These are phyloP conservation scores for Lyophyllum decastes DNA, from an alignment of 768 basidiomycete species.

Conservation along the genomic window DNA sequence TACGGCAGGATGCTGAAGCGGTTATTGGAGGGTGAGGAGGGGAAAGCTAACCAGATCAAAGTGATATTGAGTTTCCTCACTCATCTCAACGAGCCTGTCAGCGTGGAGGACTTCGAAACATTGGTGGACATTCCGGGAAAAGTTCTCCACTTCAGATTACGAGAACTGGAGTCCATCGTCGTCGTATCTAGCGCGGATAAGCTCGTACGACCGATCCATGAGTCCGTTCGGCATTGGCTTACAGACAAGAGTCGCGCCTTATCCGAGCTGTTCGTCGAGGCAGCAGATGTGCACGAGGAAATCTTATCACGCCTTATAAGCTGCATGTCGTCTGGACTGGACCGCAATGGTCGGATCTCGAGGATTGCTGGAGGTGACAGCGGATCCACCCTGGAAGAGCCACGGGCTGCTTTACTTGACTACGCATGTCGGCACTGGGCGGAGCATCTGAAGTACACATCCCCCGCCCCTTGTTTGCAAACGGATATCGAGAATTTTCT, in stretches of 20 bases:
- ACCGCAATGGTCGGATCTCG: constrained; percentile 3
- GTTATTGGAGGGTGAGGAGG: not conserved
- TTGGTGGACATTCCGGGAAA: not conserved
- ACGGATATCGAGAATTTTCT: constrained; percentile 11
- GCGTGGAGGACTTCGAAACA: not conserved
- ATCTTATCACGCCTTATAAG: constrained; percentile 10
- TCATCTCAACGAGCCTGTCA: constrained; percentile 10
- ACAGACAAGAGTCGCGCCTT: constrained; percentile 9
- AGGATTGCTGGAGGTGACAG: constrained; percentile 1
- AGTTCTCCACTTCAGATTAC: constrained; percentile 4
- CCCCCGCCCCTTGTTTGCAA: constrained; percentile 2
- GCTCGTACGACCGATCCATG: constrained; percentile 9
- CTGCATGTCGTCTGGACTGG: constrained; percentile 9
- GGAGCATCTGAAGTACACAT: constrained; percentile 12
- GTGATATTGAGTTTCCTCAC: constrained; percentile 9
- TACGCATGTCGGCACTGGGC: constrained; percentile 22
- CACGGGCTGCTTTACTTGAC: constrained; percentile 2
- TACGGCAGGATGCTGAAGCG: constrained; percentile 15
- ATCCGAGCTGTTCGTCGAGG: constrained; percentile 8
- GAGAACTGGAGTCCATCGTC: constrained; percentile 8
- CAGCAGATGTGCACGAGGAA: constrained; percentile 8
- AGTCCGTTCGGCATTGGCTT: constrained; percentile 14
- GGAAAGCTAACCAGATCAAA: not conserved
- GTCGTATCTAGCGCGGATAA: constrained; percentile 1
- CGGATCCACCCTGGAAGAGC: not conserved